A percentile compares a stretch with the other conserved stretches of the same genome.
Evolutionary conservation across 257 asterid species (phyloP).

Genomic region (Forsythia viridissima): DNA sequence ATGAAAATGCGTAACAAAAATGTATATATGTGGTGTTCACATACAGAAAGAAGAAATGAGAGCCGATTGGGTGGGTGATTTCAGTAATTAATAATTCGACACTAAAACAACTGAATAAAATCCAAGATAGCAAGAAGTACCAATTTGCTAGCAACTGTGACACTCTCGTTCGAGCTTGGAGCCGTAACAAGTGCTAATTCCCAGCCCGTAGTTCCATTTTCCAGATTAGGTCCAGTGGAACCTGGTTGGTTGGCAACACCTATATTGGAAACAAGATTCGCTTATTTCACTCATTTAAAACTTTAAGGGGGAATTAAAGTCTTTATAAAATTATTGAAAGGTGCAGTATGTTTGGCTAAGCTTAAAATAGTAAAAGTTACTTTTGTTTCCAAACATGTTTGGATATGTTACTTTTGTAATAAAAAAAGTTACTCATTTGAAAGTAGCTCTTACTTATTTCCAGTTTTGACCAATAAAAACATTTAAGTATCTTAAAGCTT

Average conservation of each 20-base stretch:
- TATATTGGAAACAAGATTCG: constrained; percentile 11
- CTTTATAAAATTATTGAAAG: not conserved
- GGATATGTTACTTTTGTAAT: not conserved
- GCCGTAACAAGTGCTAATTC: constrained; percentile 88
- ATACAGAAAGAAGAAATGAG: not conserved
- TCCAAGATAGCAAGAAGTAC: constrained; percentile 39
- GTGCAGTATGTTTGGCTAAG: no score
- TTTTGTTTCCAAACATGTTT: not conserved
- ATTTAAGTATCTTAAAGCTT: no score
- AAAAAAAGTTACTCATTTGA: not conserved
- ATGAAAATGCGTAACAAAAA: not conserved
- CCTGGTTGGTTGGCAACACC: constrained; percentile 55
- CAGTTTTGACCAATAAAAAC: not conserved
- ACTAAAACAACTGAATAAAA: not conserved
- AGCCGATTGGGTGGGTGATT: not conserved
- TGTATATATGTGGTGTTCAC: not conserved
- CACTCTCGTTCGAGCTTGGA: constrained; percentile 78
- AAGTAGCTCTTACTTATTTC: not conserved
- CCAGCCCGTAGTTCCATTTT: constrained; percentile 83
- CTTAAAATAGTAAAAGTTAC: no score
- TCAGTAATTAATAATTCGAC: not conserved
- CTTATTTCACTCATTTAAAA: constrained; percentile 2
- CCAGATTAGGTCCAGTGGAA: constrained; percentile 44
- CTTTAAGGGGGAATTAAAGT: not conserved
- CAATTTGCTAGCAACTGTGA: constrained; percentile 70